These are phyloP conservation scores for Paraurostyla sp. DNA, from an alignment of 73 alveolate genomes.

Conservation along the genomic window DNA sequence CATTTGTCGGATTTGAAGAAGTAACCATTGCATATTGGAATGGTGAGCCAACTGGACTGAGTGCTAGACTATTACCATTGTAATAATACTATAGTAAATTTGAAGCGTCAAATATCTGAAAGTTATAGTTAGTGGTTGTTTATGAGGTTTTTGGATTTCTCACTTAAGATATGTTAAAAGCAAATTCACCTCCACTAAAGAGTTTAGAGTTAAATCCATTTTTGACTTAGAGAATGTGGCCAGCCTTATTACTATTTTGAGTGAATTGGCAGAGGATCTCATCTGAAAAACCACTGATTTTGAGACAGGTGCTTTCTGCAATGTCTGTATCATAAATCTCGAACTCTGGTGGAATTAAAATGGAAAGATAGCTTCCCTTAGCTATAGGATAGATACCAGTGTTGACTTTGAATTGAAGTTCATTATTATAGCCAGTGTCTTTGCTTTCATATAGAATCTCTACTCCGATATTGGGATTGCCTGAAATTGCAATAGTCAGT, in stretches of 20 bases:
- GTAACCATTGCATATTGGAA: constrained; percentile 13
- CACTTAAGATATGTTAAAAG: constrained; percentile 29
- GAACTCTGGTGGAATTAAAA: constrained; percentile 23
- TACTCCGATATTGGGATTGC: background rate
- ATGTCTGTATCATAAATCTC: background rate
- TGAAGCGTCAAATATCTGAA: background rate
- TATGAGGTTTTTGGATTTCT: constrained; percentile 23
- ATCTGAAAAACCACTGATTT: constrained; percentile 42
- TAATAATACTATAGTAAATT: background rate
- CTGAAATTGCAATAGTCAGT: background rate
- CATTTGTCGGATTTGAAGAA: background rate
- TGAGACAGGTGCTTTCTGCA: constrained; percentile 1
- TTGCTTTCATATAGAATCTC: background rate
- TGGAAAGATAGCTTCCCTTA: constrained; percentile 1
- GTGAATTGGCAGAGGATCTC: constrained; percentile 13
- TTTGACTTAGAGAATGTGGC: background rate
- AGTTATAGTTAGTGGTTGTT: background rate
- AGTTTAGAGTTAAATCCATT: constrained; percentile 13
- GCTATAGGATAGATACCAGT: background rate
- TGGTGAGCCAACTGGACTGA: background rate
- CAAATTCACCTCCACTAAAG: constrained; percentile 9
- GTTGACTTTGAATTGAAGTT: background rate
- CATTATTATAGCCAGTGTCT: constrained; percentile 15
- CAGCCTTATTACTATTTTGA: background rate
- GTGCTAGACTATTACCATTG: background rate